Conservation (phyloP, 768 basidiomycete genomes). For the Macrolepiota fuliginosa region DNA sequence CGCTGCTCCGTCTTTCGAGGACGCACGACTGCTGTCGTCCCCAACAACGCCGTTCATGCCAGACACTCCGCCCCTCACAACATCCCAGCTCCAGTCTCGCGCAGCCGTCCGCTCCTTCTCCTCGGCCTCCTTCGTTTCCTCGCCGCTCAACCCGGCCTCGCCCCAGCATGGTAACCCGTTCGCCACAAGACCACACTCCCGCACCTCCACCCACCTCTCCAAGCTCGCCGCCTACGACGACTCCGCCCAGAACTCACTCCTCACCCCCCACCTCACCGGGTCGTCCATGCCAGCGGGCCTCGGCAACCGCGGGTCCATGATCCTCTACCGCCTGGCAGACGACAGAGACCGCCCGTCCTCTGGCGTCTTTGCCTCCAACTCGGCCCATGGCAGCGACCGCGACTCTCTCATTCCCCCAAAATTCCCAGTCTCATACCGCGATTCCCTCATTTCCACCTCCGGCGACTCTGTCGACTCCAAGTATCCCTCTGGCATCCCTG, state of each 20-base stretch:
- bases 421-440: slow-evolving; percentile 21
- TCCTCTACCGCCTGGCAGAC: slow-evolving; percentile 60
- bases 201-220: slow-evolving; percentile 5
- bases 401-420: slow-evolving; percentile 35
- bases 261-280: slow-evolving; percentile 6
- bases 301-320: slow-evolving; percentile 51
- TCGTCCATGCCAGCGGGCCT: slow-evolving; percentile 23
- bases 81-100: slow-evolving; percentile 6
- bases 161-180: slow-evolving; percentile 19
- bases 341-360: slow-evolving; percentile 20
- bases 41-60: not conserved
- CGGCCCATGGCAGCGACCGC: slow-evolving; percentile 10
- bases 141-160: slow-evolving; percentile 47
- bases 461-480: slow-evolving; percentile 58
- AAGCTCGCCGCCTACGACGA: slow-evolving; percentile 7
- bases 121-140: slow-evolving; percentile 38
- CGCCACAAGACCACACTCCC: slow-evolving; percentile 2
- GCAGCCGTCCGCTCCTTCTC: slow-evolving; percentile 10
- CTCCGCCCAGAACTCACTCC: not conserved
- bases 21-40: slow-evolving; percentile 15
- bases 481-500: slow-evolving; percentile 46
- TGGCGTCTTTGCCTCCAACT: not conserved
- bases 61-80: slow-evolving; percentile 2
- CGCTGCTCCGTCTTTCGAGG: slow-evolving; percentile 9
- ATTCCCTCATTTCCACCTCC: slow-evolving; percentile 31